Evolutionary conservation across 2,329 filamentous ascomycete species (phyloP).

Genomic region (Xylariaceae sp.): DNA sequence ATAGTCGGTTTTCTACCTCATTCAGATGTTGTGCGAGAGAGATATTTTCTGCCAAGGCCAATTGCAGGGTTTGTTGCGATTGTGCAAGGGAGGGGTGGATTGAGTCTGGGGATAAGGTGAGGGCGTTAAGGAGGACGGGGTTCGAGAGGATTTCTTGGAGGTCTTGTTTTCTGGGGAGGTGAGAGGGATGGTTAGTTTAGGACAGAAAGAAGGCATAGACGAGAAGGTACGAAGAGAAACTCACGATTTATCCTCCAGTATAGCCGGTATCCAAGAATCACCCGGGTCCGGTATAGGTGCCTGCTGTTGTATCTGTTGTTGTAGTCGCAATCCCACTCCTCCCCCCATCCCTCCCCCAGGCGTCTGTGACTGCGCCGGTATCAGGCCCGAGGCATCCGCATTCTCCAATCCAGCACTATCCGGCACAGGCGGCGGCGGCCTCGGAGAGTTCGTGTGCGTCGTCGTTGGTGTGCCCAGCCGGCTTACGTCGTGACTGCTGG

Average conservation of each 20-base stretch:
- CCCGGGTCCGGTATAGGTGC: constrained; percentile 53
- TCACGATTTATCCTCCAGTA: constrained; percentile 78
- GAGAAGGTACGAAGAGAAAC: constrained; percentile 20
- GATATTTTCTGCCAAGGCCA: constrained; percentile 67
- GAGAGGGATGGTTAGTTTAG: constrained; percentile 11
- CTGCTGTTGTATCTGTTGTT: constrained; percentile 20
- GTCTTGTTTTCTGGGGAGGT: constrained; percentile 64
- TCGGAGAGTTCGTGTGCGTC: constrained; percentile 43
- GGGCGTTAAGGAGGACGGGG: constrained; percentile 65
- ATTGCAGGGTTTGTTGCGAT: constrained; percentile 61
- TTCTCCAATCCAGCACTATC: constrained; percentile 20
- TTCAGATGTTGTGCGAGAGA: constrained; percentile 61
- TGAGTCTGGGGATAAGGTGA: constrained; percentile 63
- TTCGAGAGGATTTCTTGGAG: constrained; percentile 65
- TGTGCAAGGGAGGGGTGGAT: constrained; percentile 68
- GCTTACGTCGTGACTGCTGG: constrained; percentile 64
- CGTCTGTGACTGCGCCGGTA: constrained; percentile 22
- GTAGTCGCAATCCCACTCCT: no score
- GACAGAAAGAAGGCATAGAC: background rate
- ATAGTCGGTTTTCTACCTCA: constrained; percentile 54
- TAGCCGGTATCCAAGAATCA: constrained; percentile 73
- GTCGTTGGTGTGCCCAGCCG: constrained; percentile 61
- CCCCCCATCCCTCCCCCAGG: constrained; percentile 2
- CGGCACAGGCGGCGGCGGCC: constrained; percentile 30
- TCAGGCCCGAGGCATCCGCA: constrained; percentile 28